Percentiles rank a stretch among this genome's conserved stretches.
Conservation (phyloP, 176 grass and related monocot genomes). For the Elaeis guineensis region DNA sequence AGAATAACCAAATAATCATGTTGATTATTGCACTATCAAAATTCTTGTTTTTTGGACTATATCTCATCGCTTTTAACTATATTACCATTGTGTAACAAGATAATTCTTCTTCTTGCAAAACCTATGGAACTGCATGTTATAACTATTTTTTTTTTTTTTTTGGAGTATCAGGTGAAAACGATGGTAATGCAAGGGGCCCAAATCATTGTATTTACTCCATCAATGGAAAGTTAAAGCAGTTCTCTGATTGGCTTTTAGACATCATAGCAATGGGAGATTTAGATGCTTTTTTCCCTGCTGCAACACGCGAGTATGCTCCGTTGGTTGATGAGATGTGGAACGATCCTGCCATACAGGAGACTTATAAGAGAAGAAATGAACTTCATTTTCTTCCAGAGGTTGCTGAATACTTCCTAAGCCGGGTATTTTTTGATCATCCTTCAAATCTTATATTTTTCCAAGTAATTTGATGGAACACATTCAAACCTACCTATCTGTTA, state of each 20-base stretch:
- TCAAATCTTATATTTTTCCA: neutral
- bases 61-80: too few species aligned
- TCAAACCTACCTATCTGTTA: too few species aligned
- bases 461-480: too few species aligned
- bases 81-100: too few species aligned
- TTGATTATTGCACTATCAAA: too few species aligned
- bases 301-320: slow-evolving; percentile 88
- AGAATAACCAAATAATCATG: too few species aligned
- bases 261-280: slow-evolving; percentile 96
- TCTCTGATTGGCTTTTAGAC: slow-evolving; percentile 92
- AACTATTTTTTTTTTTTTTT: too few species aligned
- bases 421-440: slow-evolving; percentile 36
- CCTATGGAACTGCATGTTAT: too few species aligned
- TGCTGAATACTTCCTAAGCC: slow-evolving; percentile 81
- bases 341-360: slow-evolving; percentile 93
- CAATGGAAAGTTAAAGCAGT: slow-evolving; percentile 80
- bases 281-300: slow-evolving; percentile 91
- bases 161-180: slow-evolving; percentile 31
- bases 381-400: slow-evolving; percentile 87
- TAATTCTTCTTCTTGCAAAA: too few species aligned
- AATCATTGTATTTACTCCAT: slow-evolving; percentile 68
- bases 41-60: too few species aligned
- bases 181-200: slow-evolving; percentile 23
- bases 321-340: slow-evolving; percentile 90
- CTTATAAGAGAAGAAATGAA: slow-evolving; percentile 85